Conservation (phyloP, 495 filamentous ascomycete genomes). For the Hypoxylon rickii region DNA sequence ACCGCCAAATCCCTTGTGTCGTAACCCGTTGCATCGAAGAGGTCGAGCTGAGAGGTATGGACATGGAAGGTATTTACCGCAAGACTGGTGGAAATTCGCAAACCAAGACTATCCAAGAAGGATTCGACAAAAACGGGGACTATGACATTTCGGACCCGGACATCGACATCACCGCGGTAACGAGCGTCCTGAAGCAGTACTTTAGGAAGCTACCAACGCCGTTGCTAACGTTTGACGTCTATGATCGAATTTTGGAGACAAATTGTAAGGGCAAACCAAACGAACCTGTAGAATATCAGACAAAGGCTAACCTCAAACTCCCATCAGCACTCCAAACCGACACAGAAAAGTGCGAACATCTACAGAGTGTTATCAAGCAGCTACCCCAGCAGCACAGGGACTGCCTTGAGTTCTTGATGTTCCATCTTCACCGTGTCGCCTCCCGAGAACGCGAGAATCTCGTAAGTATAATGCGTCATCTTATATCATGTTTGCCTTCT, state of each 20-base stretch:
- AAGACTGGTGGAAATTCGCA: conserved; percentile 91
- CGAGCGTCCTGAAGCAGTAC: conserved; percentile 94
- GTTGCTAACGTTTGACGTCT: conserved; percentile 89
- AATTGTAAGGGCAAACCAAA: conserved; percentile 52
- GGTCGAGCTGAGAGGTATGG: conserved; percentile 96
- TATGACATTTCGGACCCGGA: conserved; percentile 92
- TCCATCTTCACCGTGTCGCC: conserved; percentile 90
- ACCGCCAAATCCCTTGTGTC: conserved; percentile 84
- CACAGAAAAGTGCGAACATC: conserved; percentile 64
- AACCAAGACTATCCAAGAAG: conserved; percentile 83
- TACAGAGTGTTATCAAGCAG: conserved; percentile 71
- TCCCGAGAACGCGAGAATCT: conserved; percentile 79
- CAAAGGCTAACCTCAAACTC: conserved; percentile 20
- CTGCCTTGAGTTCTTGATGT: conserved; percentile 89
- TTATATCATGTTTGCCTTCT: neutral
- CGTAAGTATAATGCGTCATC: conserved; percentile 43
- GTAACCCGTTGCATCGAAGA: conserved; percentile 96
- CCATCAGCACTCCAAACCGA: conserved; percentile 61
- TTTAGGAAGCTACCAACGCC: conserved; percentile 93
- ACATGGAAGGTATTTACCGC: conserved; percentile 96
- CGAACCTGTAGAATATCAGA: conserved; percentile 1
- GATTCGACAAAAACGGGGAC: conserved; percentile 82
- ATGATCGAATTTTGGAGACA: conserved; percentile 85
- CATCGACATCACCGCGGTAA: conserved; percentile 95
- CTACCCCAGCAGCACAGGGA: conserved; percentile 83